A percentile compares a stretch with the other conserved stretches of the same genome.
phyloP scores from a whole-genome alignment of 2,329 filamentous ascomycete species.

The Talaromyces pinophilus region DNA sequence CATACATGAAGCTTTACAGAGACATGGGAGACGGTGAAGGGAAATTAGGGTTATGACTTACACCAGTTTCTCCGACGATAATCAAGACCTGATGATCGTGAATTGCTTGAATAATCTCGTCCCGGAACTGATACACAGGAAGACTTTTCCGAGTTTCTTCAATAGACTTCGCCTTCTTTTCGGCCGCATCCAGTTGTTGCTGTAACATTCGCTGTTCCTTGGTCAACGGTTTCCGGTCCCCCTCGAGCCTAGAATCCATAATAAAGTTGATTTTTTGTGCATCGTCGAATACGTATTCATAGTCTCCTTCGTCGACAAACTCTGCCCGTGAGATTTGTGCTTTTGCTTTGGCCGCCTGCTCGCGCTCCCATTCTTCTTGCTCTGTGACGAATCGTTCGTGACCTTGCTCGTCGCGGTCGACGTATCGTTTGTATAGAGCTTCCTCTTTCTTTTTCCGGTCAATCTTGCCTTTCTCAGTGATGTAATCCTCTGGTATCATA shows the following conservation, averaged over 20 bases:
- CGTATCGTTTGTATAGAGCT: slow-evolving; percentile 84
- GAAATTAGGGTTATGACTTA: not conserved
- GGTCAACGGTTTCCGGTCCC: slow-evolving; percentile 69
- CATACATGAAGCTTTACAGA: not conserved
- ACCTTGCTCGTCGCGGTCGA: slow-evolving; percentile 82
- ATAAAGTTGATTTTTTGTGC: slow-evolving; percentile 84
- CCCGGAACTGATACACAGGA: slow-evolving; percentile 84
- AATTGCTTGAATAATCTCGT: slow-evolving; percentile 84
- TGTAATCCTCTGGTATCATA: slow-evolving; percentile 89
- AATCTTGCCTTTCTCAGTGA: slow-evolving; percentile 88
- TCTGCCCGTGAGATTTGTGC: slow-evolving; percentile 77
- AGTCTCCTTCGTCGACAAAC: slow-evolving; percentile 75
- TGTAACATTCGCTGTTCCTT: slow-evolving; percentile 78
- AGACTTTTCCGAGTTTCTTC: slow-evolving; percentile 88
- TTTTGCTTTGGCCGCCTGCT: slow-evolving; percentile 85
- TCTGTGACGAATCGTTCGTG: slow-evolving; percentile 90
- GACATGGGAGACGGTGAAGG: not conserved
- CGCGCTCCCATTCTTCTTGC: slow-evolving; percentile 92
- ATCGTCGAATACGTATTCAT: slow-evolving; percentile 91
- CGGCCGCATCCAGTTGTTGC: slow-evolving; percentile 81
- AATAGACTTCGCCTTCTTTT: slow-evolving; percentile 83
- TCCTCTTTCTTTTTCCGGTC: slow-evolving; percentile 85
- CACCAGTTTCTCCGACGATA: slow-evolving; percentile 88
- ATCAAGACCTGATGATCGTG: slow-evolving; percentile 83
- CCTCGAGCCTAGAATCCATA: slow-evolving; percentile 70